Base-by-base conservation (phyloP, 768 basidiomycete species). In the Collybia nuda region DNA sequence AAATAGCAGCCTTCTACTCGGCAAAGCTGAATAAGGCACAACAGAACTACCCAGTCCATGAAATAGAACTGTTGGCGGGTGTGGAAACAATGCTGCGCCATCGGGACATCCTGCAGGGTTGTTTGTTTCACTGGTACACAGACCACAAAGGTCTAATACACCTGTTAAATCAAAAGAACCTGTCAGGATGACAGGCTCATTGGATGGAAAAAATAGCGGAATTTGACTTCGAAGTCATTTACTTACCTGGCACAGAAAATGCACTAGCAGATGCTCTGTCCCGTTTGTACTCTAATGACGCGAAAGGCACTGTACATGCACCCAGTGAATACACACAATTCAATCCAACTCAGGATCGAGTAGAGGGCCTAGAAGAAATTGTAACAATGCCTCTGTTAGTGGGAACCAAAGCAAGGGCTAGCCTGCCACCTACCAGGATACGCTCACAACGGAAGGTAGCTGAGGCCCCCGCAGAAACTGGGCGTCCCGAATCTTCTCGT, bases 231-330 rank as follows among this genome's bases (percentile, higher is more conserved):
- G 56, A 53, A 49, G 63, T 64, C 12, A 56, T 51, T 12, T 69
- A 71, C 47, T 59, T 68, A 1, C 60, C 67, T 0, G 77, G 77
- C 0, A 55, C 57, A 0, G 63, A 69, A 3, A 78, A 81, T 50
- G 55, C 65, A 0, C 52, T 72, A 0, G 66, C 71, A 0, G 75
- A 81, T 56, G 67, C 73, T 0, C 54, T 80, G 5, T 79, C 74
- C 0, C 56, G 67, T 28, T 18, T 70, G 4, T 58, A 59, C n/a
- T 39, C 45, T 4, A 44, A 55, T 18, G 54, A 55, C 21, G 50
- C 55, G 2, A 21, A 40, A 24, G 49, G 55, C 0, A 61, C 52
- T 1, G 47, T 57, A 5, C n/a, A n/a, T n/a, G n/a, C n/a, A n/a
- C n/a, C n/a, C n/a, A n/a, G n/a, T n/a, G n/a, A n/a, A n/a, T n/a